Evolutionary conservation across 2,329 filamentous ascomycete species (phyloP).

Genomic region (Pseudocercospora fijiensis): DNA sequence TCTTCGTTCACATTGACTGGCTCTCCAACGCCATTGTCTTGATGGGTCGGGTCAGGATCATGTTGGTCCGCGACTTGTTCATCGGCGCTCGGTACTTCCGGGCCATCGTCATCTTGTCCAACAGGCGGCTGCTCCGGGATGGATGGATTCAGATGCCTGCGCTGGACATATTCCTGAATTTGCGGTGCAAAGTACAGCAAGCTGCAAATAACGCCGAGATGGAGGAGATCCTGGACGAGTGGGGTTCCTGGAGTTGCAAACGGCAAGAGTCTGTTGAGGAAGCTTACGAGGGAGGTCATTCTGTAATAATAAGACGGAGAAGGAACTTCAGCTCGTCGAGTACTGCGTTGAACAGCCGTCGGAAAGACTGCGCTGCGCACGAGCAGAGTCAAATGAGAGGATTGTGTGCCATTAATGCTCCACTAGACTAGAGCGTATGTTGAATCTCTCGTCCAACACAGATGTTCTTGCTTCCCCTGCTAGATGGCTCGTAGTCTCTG

Average conservation of each 20-base stretch:
- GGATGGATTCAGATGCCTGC: not conserved
- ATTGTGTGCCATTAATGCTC: not conserved
- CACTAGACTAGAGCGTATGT: not conserved
- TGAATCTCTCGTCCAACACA: not conserved
- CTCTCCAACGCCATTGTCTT: not conserved
- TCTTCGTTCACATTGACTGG: not conserved
- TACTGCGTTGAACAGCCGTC: not conserved
- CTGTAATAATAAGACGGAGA: not conserved
- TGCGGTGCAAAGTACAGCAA: conserved; percentile 51
- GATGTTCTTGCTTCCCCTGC: not conserved
- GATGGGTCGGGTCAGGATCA: not conserved
- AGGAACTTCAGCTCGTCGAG: not conserved
- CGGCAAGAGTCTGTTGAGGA: conserved; percentile 47
- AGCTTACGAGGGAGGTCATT: conserved; percentile 30
- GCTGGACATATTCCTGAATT: conserved; percentile 42
- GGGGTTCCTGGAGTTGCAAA: conserved; percentile 51
- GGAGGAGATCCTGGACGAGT: conserved; percentile 48
- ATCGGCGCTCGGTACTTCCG: not conserved
- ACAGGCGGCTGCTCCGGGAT: conserved; percentile 9
- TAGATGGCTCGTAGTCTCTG: not conserved
- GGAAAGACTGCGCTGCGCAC: not conserved
- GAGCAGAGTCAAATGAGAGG: not conserved
- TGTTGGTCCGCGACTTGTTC: not conserved
- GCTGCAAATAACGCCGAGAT: conserved; percentile 46
- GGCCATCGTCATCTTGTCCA: not conserved